These are phyloP conservation scores for Colletotrichum tropicale DNA, from an alignment of 2,329 filamentous ascomycete genomes.

Conservation along the genomic window DNA sequence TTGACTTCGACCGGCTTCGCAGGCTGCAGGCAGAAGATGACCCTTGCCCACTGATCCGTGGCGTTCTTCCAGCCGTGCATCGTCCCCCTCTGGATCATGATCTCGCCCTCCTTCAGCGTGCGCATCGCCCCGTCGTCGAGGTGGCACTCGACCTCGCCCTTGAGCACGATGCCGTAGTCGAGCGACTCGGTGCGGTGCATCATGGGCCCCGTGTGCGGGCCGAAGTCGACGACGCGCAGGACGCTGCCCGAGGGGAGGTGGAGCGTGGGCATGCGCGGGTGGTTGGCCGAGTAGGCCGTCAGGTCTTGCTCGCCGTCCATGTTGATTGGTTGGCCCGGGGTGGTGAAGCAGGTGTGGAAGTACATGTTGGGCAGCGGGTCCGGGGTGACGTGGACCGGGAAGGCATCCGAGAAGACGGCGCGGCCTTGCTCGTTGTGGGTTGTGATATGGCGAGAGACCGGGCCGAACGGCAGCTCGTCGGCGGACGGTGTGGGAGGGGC, in stretches of 20 bases:
- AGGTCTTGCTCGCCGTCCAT: slow-evolving; percentile 17
- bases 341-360: slow-evolving; percentile 26
- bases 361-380: slow-evolving; percentile 15
- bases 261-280: slow-evolving; percentile 16
- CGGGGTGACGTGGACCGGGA: slow-evolving; percentile 18
- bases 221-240: slow-evolving; percentile 22
- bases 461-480: slow-evolving; percentile 10
- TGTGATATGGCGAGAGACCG: slow-evolving; percentile 24
- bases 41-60: slow-evolving; percentile 16
- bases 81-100: slow-evolving; percentile 49
- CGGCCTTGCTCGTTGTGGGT: slow-evolving; percentile 29
- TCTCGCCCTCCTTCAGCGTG: slow-evolving; percentile 44
- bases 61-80: slow-evolving; percentile 37
- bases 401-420: slow-evolving; percentile 25
- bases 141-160: slow-evolving; percentile 48
- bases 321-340: slow-evolving; percentile 16
- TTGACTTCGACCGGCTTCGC: slow-evolving; percentile 36
- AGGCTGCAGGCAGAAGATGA: slow-evolving; percentile 31
- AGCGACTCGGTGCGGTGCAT: slow-evolving; percentile 51
- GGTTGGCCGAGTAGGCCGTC: slow-evolving; percentile 9
- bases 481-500: neutral
- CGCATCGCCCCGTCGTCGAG: slow-evolving; percentile 45
- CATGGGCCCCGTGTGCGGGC: slow-evolving; percentile 14
- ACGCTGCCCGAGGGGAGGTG: slow-evolving; percentile 15
- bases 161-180: slow-evolving; percentile 51